A percentile compares a stretch with the other conserved stretches of the same genome.
Conservation (phyloP, 345 rosid genomes). For the Ceriops decandra region DNA sequence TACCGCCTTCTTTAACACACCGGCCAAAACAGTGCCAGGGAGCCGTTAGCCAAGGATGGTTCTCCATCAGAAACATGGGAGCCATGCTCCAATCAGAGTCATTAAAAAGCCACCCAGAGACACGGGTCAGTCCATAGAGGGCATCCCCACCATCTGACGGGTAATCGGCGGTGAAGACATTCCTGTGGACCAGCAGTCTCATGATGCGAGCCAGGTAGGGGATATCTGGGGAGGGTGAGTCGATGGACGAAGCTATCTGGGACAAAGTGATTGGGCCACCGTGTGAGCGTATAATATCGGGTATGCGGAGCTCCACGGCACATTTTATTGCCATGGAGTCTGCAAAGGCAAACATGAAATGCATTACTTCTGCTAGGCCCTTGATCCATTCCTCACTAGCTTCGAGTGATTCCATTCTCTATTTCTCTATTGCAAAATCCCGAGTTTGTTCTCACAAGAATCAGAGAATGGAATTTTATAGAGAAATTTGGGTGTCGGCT, state of each 20-base stretch:
- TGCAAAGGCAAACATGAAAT: conserved; percentile 19
- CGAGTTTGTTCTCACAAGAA: too few relatives aligned
- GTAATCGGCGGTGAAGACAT: conserved; percentile 16
- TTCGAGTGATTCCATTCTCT: too few relatives aligned
- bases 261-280: conserved; percentile 16
- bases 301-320: conserved; percentile 23
- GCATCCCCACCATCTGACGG: conserved; percentile 21
- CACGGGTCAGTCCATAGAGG: conserved; percentile 23
- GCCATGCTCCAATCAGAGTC: conserved; percentile 21
- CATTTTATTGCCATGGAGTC: conserved; percentile 23
- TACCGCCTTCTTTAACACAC: conserved; percentile 35
- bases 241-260: conserved; percentile 24
- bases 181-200: conserved; percentile 24
- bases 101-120: conserved; percentile 33
- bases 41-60: conserved; percentile 18
- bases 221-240: conserved; percentile 9
- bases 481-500: too few relatives aligned
- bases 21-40: conserved; percentile 30
- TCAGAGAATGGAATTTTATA: too few relatives aligned
- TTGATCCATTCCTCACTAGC: not conserved
- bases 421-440: too few relatives aligned
- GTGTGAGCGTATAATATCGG: conserved; percentile 26
- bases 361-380: conserved; percentile 20
- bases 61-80: conserved; percentile 27
- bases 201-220: conserved; percentile 23